These are phyloP conservation scores for Micromonas commoda DNA, from an alignment of 139 green algal genomes.

Conservation along the genomic window DNA sequence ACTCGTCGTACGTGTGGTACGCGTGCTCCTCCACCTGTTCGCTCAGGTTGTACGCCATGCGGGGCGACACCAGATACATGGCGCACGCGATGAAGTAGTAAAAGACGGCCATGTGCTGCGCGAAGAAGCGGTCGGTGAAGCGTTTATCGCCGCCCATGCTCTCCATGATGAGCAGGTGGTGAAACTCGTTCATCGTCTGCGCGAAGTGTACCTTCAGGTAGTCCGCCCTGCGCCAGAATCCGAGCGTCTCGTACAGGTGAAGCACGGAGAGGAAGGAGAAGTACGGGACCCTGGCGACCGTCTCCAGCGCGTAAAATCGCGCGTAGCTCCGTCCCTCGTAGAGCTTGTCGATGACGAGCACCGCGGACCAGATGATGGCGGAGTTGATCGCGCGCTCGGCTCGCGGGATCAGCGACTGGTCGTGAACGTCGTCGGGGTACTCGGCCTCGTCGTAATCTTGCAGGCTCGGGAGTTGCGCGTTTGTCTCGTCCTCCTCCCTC, in stretches of 20 bases:
- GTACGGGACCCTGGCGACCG: slow-evolving; percentile 48
- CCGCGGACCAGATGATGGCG: neutral
- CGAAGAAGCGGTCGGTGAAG: slow-evolving; percentile 43
- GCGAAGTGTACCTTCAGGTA: slow-evolving; percentile 51
- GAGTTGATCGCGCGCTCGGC: neutral
- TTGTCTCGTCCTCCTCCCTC: too few species aligned
- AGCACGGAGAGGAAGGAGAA: slow-evolving; percentile 46
- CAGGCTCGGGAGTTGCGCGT: too few species aligned
- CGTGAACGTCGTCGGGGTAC: neutral
- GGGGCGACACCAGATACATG: slow-evolving; percentile 43
- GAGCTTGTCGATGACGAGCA: slow-evolving; percentile 26
- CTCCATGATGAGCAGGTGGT: slow-evolving; percentile 52
- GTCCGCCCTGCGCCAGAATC: slow-evolving; percentile 43
- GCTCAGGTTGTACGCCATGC: slow-evolving; percentile 47
- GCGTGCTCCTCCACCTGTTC: slow-evolving; percentile 48
- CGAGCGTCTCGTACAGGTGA: slow-evolving; percentile 50
- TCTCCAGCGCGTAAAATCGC: slow-evolving; percentile 51
- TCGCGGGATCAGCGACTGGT: neutral
- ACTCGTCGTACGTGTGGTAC: slow-evolving; percentile 48
- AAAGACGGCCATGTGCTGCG: slow-evolving; percentile 46
- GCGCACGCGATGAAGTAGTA: slow-evolving; percentile 37
- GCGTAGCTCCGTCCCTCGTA: slow-evolving; percentile 34
- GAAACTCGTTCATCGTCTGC: slow-evolving; percentile 48
- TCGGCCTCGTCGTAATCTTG: neutral
- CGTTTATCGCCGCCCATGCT: slow-evolving; percentile 33